Evolutionary conservation across 2,329 filamentous ascomycete genomes (phyloP).

Genomic region (Coniochaeta sp.): DNA sequence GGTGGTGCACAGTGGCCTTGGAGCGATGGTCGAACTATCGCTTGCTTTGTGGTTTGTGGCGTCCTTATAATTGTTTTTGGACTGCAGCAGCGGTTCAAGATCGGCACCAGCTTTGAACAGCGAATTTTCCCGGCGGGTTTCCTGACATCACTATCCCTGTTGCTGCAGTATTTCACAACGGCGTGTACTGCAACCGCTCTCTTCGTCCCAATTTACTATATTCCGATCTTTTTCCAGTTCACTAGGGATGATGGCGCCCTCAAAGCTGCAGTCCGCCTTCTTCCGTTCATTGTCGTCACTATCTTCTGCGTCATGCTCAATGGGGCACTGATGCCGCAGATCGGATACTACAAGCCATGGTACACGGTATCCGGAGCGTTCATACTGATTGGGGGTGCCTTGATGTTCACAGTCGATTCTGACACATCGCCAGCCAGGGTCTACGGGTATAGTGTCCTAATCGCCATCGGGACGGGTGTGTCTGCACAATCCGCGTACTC

Average conservation of each 20-base stretch:
- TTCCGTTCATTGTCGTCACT: slow-evolving; percentile 20
- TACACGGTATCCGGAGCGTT: slow-evolving; percentile 4
- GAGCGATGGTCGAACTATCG: slow-evolving; percentile 35
- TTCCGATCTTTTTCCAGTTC: slow-evolving; percentile 45
- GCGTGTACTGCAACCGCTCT: slow-evolving; percentile 20
- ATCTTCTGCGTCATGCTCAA: no score
- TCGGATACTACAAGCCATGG: no score
- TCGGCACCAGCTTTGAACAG: slow-evolving; percentile 21
- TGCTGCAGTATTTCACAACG: slow-evolving; percentile 19
- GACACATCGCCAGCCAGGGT: slow-evolving; percentile 5
- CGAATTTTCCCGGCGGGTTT: slow-evolving; percentile 22
- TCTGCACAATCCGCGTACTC: background rate
- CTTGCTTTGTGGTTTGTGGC: slow-evolving; percentile 33
- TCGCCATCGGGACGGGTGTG: slow-evolving; percentile 8
- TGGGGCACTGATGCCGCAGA: no score
- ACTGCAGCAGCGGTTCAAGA: slow-evolving; percentile 38
- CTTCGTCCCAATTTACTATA: slow-evolving; percentile 36
- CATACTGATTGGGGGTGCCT: slow-evolving; percentile 5
- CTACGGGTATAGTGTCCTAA: slow-evolving; percentile 7
- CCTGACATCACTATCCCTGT: slow-evolving; percentile 20
- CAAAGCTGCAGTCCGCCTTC: slow-evolving; percentile 28
- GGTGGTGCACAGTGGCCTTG: slow-evolving; percentile 40
- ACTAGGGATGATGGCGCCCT: slow-evolving; percentile 29
- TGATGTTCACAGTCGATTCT: slow-evolving; percentile 7
- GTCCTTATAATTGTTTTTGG: slow-evolving; percentile 29